Percentiles rank a stretch among this genome's conserved stretches.
Conservation (phyloP, 352 stramenopile genomes). For the Halophytophthora polymorphica region DNA sequence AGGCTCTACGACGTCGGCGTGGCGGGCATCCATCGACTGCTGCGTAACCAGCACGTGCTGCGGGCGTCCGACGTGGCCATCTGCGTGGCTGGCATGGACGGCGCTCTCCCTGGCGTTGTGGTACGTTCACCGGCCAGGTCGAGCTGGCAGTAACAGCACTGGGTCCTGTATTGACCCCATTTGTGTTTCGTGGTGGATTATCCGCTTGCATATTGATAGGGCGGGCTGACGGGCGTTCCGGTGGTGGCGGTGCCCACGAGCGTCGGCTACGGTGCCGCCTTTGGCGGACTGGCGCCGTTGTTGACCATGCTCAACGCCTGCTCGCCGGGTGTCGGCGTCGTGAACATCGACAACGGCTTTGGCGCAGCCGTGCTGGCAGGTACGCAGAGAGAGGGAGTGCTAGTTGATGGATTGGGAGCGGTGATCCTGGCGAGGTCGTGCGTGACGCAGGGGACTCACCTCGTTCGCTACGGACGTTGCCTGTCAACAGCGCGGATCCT, state of each 20-base stretch:
- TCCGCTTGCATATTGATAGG: constrained; percentile 26
- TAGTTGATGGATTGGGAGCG: neutral
- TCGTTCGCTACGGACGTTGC: neutral
- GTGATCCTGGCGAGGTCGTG: neutral
- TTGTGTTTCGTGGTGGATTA: constrained; percentile 1
- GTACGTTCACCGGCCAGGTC: constrained; percentile 38
- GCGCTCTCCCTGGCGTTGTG: constrained; percentile 95
- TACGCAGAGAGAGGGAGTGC: constrained; percentile 16
- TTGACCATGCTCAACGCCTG: constrained; percentile 98
- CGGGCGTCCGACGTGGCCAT: constrained; percentile 91
- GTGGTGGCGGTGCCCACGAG: constrained; percentile 91
- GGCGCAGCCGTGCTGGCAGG: constrained; percentile 92
- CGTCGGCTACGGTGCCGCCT: constrained; percentile 90
- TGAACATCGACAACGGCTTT: constrained; percentile 99
- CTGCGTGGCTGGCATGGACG: constrained; percentile 97
- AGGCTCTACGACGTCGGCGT: constrained; percentile 93
- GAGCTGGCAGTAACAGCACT: neutral
- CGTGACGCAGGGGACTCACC: neutral
- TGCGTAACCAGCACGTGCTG: constrained; percentile 85
- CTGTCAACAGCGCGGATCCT: constrained; percentile 1
- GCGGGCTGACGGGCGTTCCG: constrained; percentile 74
- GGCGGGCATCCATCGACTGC: constrained; percentile 91
- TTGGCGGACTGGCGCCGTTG: constrained; percentile 91
- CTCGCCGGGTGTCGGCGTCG: constrained; percentile 95
- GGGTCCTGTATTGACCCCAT: neutral